phyloP scores from a whole-genome alignment of 163 green algal species.

The Trebouxiophyceae sp. region DNA sequence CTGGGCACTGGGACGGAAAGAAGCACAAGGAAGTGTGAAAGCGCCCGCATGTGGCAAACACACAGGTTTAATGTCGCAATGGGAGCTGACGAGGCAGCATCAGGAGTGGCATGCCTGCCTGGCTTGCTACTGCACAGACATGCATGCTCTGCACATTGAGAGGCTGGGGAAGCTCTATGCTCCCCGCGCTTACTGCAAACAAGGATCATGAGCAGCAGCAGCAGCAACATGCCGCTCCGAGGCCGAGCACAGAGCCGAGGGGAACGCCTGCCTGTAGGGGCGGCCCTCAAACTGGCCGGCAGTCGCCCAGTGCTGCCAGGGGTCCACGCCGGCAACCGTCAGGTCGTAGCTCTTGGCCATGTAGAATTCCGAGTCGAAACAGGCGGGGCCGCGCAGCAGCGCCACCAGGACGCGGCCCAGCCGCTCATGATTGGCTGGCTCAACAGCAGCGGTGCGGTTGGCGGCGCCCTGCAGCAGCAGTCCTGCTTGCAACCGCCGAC shows the following conservation, averaged over 20 bases:
- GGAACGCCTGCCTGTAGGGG: constrained; percentile 9
- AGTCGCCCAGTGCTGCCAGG: constrained; percentile 38
- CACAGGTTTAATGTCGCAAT: too few relatives aligned
- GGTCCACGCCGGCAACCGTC: constrained; percentile 5
- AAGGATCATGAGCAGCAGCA: neutral
- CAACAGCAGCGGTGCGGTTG: constrained; percentile 18
- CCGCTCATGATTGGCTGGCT: constrained; percentile 10
- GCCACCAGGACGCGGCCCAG: constrained; percentile 19
- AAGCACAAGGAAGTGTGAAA: neutral
- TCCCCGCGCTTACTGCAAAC: too few relatives aligned
- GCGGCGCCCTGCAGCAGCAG: constrained; percentile 10
- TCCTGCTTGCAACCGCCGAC: too few relatives aligned
- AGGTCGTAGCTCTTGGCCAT: constrained; percentile 27
- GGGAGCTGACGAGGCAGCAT: too few relatives aligned
- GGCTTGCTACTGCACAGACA: too few relatives aligned
- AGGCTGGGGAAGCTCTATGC: too few relatives aligned
- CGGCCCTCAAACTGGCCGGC: constrained; percentile 39
- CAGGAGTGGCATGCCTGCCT: too few relatives aligned
- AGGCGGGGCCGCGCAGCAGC: constrained; percentile 19
- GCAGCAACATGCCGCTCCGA: neutral
- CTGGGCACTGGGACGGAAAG: neutral
- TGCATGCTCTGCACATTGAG: too few relatives aligned
- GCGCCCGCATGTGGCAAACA: neutral
- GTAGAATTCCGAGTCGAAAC: constrained; percentile 42
- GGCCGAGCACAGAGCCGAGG: neutral